Conservation (phyloP, 495 filamentous ascomycete genomes). For the Tuber microsphaerosporum region DNA sequence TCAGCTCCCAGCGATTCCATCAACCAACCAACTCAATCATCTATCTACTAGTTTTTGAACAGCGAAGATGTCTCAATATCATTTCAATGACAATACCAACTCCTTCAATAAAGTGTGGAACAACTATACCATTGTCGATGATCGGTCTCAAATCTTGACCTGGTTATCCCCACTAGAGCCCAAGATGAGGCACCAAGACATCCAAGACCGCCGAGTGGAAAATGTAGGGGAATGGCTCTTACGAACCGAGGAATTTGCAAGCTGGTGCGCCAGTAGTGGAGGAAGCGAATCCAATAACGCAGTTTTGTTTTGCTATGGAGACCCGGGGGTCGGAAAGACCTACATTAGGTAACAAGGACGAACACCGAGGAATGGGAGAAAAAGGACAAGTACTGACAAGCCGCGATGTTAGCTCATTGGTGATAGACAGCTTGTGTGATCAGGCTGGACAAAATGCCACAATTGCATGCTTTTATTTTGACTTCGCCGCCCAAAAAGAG, state of each 20-base stretch:
- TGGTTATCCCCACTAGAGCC: background rate
- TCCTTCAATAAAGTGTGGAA: background rate
- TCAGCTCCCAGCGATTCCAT: background rate
- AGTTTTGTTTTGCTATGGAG: background rate
- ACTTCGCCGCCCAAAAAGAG: background rate
- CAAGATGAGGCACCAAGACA: background rate
- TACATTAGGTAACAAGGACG: background rate
- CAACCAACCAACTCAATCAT: background rate
- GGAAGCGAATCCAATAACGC: background rate
- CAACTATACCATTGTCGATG: background rate
- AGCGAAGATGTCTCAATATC: background rate
- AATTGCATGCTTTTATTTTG: background rate
- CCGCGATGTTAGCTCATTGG: background rate
- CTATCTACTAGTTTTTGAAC: background rate
- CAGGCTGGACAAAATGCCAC: background rate
- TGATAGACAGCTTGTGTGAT: background rate
- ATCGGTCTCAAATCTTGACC: background rate
- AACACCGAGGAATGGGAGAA: background rate
- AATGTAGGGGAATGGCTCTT: background rate
- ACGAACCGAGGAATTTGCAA: background rate
- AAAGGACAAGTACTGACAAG: background rate
- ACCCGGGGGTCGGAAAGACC: background rate
- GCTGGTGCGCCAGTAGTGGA: background rate
- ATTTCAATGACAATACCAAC: background rate
- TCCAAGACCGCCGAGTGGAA: background rate